phyloP scores from a whole-genome alignment of 257 asterid genomes.

The Solanum virginianum region DNA sequence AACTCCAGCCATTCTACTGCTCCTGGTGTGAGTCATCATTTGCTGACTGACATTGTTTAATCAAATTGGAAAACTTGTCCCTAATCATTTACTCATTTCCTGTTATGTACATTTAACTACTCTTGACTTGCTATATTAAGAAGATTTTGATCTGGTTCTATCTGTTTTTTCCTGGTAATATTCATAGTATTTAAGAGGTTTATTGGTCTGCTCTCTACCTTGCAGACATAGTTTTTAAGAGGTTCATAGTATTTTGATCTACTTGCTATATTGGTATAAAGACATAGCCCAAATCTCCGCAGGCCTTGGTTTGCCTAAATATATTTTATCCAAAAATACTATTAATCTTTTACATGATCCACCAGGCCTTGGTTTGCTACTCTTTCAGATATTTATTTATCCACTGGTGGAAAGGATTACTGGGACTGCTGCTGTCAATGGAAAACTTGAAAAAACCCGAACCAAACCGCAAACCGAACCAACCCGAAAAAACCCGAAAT shows the following conservation, averaged over 20 bases:
- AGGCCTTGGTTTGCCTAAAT: not conserved
- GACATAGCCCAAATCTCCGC: not conserved
- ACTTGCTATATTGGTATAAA: too few relatives aligned
- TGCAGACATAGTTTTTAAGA: too few relatives aligned
- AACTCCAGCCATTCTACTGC: slow-evolving; percentile 39
- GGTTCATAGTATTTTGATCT: too few relatives aligned
- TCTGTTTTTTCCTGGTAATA: not conserved
- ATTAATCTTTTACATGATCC: slow-evolving; percentile 1
- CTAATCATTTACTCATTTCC: too few relatives aligned
- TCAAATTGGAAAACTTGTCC: not conserved
- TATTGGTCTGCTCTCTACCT: not conserved
- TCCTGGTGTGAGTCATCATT: slow-evolving; percentile 65
- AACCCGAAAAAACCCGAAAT: too few relatives aligned
- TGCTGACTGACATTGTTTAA: not conserved
- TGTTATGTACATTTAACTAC: not conserved
- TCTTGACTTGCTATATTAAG: not conserved
- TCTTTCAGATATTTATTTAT: slow-evolving; percentile 49
- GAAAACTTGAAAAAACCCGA: too few relatives aligned
- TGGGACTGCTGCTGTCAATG: too few relatives aligned
- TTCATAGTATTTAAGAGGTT: not conserved
- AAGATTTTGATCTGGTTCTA: not conserved
- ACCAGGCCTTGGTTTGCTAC: slow-evolving; percentile 66
- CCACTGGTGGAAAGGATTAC: slow-evolving; percentile 41
- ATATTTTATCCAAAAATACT: not conserved
- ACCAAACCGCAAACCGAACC: too few relatives aligned